Evolutionary conservation across 805 yeast genomes (phyloP).

Genomic region (Komagataella pseudopastoris): DNA sequence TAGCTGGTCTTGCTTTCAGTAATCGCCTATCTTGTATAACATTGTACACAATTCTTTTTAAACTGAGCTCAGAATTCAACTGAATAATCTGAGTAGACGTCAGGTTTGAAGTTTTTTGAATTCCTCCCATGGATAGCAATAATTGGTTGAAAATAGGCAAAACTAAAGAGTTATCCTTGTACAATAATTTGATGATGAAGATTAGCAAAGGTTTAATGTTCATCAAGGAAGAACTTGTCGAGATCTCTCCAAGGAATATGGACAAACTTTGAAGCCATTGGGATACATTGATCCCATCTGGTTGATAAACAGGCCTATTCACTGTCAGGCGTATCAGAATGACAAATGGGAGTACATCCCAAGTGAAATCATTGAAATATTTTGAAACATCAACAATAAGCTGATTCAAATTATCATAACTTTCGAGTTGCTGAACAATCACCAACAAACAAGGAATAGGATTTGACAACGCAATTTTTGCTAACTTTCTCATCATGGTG

Average conservation of each 20-base stretch:
- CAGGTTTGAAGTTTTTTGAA: conserved; percentile 54
- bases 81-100: conserved; percentile 50
- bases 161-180: conserved; percentile 42
- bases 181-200: conserved; percentile 50
- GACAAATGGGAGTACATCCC: conserved; percentile 76
- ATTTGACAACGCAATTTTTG: conserved; percentile 59
- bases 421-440: conserved; percentile 71
- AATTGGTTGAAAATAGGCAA: conserved; percentile 56
- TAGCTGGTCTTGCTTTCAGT: conserved; percentile 31
- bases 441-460: conserved; percentile 70
- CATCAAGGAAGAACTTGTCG: conserved; percentile 38
- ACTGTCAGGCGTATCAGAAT: conserved; percentile 56
- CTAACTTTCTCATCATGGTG: conserved; percentile 58
- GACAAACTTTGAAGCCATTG: conserved; percentile 83
- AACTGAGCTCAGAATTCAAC: conserved; percentile 49
- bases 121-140: conserved; percentile 64
- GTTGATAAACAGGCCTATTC: conserved; percentile 55
- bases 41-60: conserved; percentile 39
- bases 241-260: conserved; percentile 61
- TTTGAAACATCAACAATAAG: conserved; percentile 69
- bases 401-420: conserved; percentile 76
- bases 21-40: conserved; percentile 50
- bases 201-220: conserved; percentile 48
- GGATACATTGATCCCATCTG: conserved; percentile 67
- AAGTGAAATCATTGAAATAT: conserved; percentile 61